phyloP scores from a whole-genome alignment of 148 eudicot species.

The Polygonum aviculare region DNA sequence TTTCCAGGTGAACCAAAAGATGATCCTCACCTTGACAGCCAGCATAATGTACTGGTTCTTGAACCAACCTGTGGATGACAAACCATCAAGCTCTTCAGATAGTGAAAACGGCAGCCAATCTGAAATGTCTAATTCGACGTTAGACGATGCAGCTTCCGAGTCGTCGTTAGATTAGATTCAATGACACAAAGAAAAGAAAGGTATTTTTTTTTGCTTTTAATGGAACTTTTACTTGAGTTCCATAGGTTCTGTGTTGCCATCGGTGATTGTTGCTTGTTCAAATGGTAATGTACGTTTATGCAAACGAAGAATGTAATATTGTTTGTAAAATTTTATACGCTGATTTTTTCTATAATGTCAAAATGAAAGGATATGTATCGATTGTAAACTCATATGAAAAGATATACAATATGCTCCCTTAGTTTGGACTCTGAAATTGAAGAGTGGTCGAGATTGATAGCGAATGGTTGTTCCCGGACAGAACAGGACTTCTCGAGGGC shows the following conservation, averaged over 20 bases:
- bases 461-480: no score
- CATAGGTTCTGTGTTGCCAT: not conserved
- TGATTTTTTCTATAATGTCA: not conserved
- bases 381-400: not conserved
- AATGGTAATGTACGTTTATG: not conserved
- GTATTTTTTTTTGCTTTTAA: not conserved
- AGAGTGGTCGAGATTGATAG: no score
- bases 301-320: constrained; percentile 1
- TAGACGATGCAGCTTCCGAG: constrained; percentile 79
- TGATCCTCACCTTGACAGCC: constrained; percentile 91
- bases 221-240: not conserved
- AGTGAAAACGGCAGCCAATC: constrained; percentile 75
- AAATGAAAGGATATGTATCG: not conserved
- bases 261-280: not conserved
- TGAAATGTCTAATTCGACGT: constrained; percentile 73
- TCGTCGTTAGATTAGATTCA: constrained; percentile 54
- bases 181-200: not conserved
- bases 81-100: constrained; percentile 64
- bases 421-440: not conserved
- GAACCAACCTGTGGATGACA: constrained; percentile 71
- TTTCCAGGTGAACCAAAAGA: constrained; percentile 88
- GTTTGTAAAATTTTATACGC: constrained; percentile 5
- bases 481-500: no score
- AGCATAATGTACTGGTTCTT: constrained; percentile 96
- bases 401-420: no score